phyloP scores from a whole-genome alignment of 148 eudicot genomes.

The Chenopodium album region DNA sequence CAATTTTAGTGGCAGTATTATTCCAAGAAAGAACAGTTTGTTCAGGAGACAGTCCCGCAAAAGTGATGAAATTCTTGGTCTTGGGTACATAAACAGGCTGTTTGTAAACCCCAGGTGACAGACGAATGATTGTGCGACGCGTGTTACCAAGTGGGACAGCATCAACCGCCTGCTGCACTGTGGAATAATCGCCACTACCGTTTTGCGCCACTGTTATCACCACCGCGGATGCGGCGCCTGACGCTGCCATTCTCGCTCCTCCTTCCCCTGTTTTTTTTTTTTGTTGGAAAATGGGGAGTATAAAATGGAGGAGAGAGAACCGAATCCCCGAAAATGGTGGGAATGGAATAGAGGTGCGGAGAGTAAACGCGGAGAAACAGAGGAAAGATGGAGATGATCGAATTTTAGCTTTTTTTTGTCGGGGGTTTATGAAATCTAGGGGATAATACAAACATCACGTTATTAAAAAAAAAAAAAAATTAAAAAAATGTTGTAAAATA shows the following conservation, averaged over 20 bases:
- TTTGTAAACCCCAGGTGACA: conserved; percentile 74
- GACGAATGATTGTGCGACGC: conserved; percentile 68
- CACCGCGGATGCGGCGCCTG: conserved; percentile 17
- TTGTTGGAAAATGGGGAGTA: background rate
- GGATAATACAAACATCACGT: too few relatives aligned
- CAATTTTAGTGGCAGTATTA: conserved; percentile 71
- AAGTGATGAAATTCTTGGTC: conserved; percentile 78
- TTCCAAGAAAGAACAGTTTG: conserved; percentile 63
- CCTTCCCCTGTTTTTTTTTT: background rate
- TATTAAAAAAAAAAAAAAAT: too few relatives aligned
- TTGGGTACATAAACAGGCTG: conserved; percentile 88
- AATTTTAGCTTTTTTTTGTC: background rate
- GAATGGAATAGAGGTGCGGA: background rate
- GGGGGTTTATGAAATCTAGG: too few relatives aligned
- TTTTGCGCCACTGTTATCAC: conserved; percentile 58
- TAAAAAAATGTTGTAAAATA: too few relatives aligned
- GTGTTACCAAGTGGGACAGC: conserved; percentile 75
- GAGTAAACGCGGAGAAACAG: conserved; percentile 3
- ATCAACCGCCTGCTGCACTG: conserved; percentile 85
- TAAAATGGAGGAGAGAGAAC: background rate
- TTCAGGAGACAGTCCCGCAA: conserved; percentile 71
- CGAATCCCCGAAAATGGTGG: background rate
- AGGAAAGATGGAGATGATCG: background rate
- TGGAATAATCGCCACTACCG: conserved; percentile 56
- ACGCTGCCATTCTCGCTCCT: background rate